Base-by-base conservation (phyloP, 306 rosid genomes). In the Clitoria ternatea region DNA sequence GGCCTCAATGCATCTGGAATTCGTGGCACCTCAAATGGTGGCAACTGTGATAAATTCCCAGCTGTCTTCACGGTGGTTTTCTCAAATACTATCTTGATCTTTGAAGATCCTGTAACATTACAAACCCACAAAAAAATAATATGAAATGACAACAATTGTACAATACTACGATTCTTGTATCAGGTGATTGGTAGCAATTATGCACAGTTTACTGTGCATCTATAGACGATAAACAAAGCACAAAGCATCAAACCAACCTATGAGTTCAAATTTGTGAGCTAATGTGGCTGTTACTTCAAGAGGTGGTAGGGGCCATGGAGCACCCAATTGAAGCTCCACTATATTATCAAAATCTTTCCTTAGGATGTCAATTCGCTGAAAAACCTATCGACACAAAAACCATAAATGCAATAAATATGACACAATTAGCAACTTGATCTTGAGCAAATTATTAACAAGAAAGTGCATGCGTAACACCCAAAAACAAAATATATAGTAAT, bases 221-320 rank as follows among this genome's bases (percentile, higher is more conserved):
- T 35, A 36, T 18, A 44, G 39, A 55, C 33, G 24, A 48, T 37
- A 26, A 72, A 50, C 2, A 42, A 4, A 47, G 17, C 54, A 55
- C 1, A 17, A 22, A 22, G 20, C 66, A 40, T 27, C 74, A 57
- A 69, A 79, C 92, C 22, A 64, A 94, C 97, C 97, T 77, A 67
- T 75, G 77, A 91, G 73, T 76, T 94, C 99, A 77, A 94, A 94
- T 88, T 94, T 91, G 87, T 94, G 97, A 75, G 97, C 97, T 77
- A 94, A 80, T 1, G 97, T 90, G 74, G 97, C 96, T 15, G 97
- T 89, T 65, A 76, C 81, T 72, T 94, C 89, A 1, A 79, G 39
- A 2, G 90, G 95, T 3, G 88, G 91, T 3, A 94, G 70, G 7
- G 98, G 98, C 97, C 98, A 94, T 6, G 98, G 98, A 72, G 83